Base-by-base conservation (phyloP, 176 grass and related monocot species). In the Musa schizocarpa region DNA sequence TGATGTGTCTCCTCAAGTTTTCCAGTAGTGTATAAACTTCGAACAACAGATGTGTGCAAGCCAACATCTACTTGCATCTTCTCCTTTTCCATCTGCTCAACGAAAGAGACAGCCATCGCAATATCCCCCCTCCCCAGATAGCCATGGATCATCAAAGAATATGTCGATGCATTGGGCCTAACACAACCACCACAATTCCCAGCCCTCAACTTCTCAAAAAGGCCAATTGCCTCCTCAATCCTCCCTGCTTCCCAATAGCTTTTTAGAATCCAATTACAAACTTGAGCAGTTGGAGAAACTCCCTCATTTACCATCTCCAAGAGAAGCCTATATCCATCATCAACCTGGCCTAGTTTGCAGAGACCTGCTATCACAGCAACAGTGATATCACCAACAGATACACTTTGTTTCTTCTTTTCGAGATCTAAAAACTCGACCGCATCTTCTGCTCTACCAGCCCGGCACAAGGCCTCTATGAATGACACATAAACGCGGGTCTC, bases 231-330 rank as follows among this genome's bases (percentile, higher is more conserved):
- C 25, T 79, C 77, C 22, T 50, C 21, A 4, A 49, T 14, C 50
- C 64, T 79, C 24, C 65, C 77, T 79, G 55, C 26, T 55, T 49
- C 11, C 53, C 52, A 79, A n/a, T 43, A 58, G 12, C 65, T 79
- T 69, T 79, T 52, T 5, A 79, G 9, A 34, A 79, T 22, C 20
- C 14, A 54, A 23, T 79, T 79, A 65, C 52, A 79, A 79, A 70
- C 65, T 3, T 19, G 16, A 23, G 77, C 24, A 69, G 77, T 79
- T 57, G 77, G 65, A 49, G 43, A 51, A 69, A 69, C 56, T 23
- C 77, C 65, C 9, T 22, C 25, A 19, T 56, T 65, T 17, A 49
- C 25, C 53, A 59, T 79, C 26, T 70, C 66, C 21, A 27, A 13
- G 29, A 79, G 77, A 69, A 71, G 26, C 25, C 13, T 25, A 14